A percentile compares a stretch with the other conserved stretches of the same genome.
Evolutionary conservation across 768 basidiomycete species (phyloP).

Genomic region (Nidularia sp.): DNA sequence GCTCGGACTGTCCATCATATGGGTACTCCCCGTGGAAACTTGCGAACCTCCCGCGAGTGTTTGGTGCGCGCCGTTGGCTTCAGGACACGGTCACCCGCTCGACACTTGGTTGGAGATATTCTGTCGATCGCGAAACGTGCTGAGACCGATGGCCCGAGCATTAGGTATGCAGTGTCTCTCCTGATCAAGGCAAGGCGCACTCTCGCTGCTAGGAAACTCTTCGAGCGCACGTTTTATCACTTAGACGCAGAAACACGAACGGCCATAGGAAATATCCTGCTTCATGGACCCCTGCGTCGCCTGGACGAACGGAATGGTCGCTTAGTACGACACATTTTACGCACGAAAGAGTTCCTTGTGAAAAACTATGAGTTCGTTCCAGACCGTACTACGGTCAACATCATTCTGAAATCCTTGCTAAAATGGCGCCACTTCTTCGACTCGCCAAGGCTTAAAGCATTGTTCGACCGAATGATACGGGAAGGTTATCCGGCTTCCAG

Average conservation of each 20-base stretch:
- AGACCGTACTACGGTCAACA: constrained; percentile 69
- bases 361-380: constrained; percentile 45
- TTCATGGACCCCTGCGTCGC: constrained; percentile 36
- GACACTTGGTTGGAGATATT: constrained; percentile 12
- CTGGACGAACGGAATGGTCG: constrained; percentile 34
- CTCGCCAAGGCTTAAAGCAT: constrained; percentile 33
- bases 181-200: constrained; percentile 37
- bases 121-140: constrained; percentile 16
- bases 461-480: constrained; percentile 65
- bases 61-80: constrained; percentile 20
- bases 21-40: constrained; percentile 1
- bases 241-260: constrained; percentile 31
- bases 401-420: constrained; percentile 59
- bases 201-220: constrained; percentile 39
- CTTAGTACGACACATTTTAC: constrained; percentile 38
- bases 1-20: constrained; percentile 15
- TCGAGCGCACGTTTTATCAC: constrained; percentile 19
- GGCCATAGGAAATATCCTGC: constrained; percentile 50
- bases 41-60: constrained; percentile 15
- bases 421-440: constrained; percentile 44
- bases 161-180: constrained; percentile 29
- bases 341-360: constrained; percentile 37
- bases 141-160: constrained; percentile 16
- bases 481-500: constrained; percentile 51
- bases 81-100: constrained; percentile 12